Conservation (phyloP, 331 rosid species). For the Quercus tomentella region DNA sequence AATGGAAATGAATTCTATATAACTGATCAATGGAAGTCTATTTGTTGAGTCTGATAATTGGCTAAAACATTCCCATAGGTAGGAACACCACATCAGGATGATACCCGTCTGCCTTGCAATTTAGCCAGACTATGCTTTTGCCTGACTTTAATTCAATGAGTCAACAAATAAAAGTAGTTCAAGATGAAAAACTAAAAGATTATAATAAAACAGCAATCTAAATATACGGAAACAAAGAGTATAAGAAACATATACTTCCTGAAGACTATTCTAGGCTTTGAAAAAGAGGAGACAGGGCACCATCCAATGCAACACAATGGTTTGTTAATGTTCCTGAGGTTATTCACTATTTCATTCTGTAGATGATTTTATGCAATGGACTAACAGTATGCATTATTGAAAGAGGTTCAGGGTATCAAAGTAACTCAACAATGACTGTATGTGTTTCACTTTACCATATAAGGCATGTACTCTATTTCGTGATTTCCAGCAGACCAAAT, state of each 20-base stretch:
- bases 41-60: background rate
- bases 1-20: background rate
- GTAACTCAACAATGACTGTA: constrained; percentile 1
- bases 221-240: background rate
- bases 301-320: constrained; percentile 1
- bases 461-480: constrained; percentile 86
- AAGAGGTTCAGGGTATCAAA: background rate
- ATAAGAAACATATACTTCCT: background rate
- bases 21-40: background rate
- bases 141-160: background rate
- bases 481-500: constrained; percentile 91
- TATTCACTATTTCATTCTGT: background rate
- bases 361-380: background rate
- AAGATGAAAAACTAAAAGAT: too few species aligned
- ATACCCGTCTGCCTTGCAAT: background rate
- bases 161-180: too few species aligned
- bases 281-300: background rate
- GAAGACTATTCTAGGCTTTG: background rate
- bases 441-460: constrained; percentile 57
- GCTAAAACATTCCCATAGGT: background rate
- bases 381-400: background rate
- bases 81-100: background rate
- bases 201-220: too few species aligned
- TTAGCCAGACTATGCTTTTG: background rate
- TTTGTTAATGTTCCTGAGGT: constrained; percentile 14